Evolutionary conservation across 1,284 basidiomycete genomes (phyloP).

Genomic region (Taiwanofungus camphoratus): DNA sequence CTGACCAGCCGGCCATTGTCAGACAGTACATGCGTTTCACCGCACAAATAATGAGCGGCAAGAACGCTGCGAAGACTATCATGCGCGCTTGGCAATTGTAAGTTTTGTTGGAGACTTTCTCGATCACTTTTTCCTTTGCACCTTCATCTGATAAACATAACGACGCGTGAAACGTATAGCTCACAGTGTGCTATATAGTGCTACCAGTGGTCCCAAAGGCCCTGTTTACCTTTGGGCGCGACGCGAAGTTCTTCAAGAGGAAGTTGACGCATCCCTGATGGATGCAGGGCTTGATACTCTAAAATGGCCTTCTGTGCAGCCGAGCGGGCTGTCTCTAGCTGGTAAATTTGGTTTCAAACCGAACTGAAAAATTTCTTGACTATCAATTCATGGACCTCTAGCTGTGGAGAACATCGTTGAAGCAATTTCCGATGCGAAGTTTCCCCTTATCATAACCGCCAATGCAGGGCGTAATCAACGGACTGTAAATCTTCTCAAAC

Average conservation of each 20-base stretch:
- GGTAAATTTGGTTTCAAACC: too few relatives aligned
- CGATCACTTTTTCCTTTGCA: background rate
- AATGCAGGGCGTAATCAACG: constrained; percentile 51
- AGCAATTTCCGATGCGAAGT: constrained; percentile 44
- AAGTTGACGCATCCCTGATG: constrained; percentile 37
- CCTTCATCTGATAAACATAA: background rate
- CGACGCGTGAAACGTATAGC: too few relatives aligned
- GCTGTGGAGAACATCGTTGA: constrained; percentile 39
- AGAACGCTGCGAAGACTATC: constrained; percentile 43
- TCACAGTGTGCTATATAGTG: constrained; percentile 30
- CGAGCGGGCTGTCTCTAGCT: constrained; percentile 39
- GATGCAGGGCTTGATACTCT: constrained; percentile 26
- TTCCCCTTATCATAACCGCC: constrained; percentile 61
- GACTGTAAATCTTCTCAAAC: constrained; percentile 41
- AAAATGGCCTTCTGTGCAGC: constrained; percentile 48
- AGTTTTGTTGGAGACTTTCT: background rate
- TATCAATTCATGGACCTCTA: too few relatives aligned
- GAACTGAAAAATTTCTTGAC: too few relatives aligned
- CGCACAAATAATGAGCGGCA: constrained; percentile 50
- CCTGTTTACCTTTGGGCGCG: constrained; percentile 72
- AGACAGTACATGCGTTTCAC: constrained; percentile 69
- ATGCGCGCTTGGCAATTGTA: constrained; percentile 60
- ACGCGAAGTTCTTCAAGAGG: constrained; percentile 64
- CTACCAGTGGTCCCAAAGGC: constrained; percentile 60
- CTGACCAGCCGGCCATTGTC: constrained; percentile 61